Percentiles rank a stretch among this genome's conserved stretches.
Evolutionary conservation across 2,329 filamentous ascomycete species (phyloP).

Genomic region (Lasiodiplodia citricola): DNA sequence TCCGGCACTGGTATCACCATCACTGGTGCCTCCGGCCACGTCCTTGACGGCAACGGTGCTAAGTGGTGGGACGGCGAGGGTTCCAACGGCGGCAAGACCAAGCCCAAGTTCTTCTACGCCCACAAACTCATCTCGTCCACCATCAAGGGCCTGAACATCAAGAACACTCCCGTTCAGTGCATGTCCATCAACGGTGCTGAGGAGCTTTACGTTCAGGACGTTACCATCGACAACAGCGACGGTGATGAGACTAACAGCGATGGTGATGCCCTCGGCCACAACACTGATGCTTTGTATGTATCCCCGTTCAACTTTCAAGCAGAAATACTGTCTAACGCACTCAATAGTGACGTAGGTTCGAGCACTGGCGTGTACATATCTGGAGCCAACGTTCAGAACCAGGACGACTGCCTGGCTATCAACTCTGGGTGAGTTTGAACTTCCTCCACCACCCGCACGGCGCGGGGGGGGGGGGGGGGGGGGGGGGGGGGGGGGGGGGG

Average conservation of each 20-base stretch:
- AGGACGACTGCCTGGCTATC: slow-evolving; percentile 65
- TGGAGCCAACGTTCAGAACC: slow-evolving; percentile 60
- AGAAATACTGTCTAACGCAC: too few relatives aligned
- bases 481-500: too few relatives aligned
- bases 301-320: neutral
- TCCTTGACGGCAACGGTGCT: slow-evolving; percentile 62
- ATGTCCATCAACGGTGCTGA: slow-evolving; percentile 52
- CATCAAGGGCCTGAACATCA: slow-evolving; percentile 54
- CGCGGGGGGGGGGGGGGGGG: too few relatives aligned
- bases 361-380: slow-evolving; percentile 57
- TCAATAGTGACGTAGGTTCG: slow-evolving; percentile 53
- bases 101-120: slow-evolving; percentile 60
- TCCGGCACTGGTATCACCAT: slow-evolving; percentile 59
- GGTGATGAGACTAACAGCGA: slow-evolving; percentile 50
- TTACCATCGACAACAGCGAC: slow-evolving; percentile 64
- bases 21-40: slow-evolving; percentile 60
- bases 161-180: slow-evolving; percentile 58
- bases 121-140: slow-evolving; percentile 57
- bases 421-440: slow-evolving; percentile 53
- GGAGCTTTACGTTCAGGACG: slow-evolving; percentile 49
- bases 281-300: slow-evolving; percentile 59
- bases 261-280: slow-evolving; percentile 36
- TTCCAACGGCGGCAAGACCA: slow-evolving; percentile 53
- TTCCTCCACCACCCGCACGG: slow-evolving; percentile 42
- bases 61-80: slow-evolving; percentile 58